Evolutionary conservation across 352 stramenopile genomes (phyloP).

Genomic region (Phytophthora ohioensis): DNA sequence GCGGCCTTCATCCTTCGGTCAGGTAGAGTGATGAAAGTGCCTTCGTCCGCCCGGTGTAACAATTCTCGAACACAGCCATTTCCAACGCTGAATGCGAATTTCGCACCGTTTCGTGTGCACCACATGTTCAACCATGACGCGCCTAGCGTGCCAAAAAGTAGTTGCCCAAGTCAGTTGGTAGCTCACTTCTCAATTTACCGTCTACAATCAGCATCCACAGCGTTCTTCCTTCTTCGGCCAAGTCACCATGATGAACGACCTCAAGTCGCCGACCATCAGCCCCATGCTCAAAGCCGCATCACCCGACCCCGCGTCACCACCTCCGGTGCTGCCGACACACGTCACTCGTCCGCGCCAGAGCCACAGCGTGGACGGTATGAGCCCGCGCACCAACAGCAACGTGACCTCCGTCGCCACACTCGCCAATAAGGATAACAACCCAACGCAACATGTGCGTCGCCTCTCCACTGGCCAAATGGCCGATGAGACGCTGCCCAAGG

Average conservation of each 20-base stretch:
- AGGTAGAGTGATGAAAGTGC: too few species aligned
- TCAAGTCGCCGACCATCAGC: constrained; percentile 7
- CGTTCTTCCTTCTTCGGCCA: neutral
- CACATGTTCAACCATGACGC: constrained; percentile 11
- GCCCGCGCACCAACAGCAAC: neutral
- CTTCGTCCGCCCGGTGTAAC: too few species aligned
- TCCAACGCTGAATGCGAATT: constrained; percentile 18
- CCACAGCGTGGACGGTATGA: constrained; percentile 41
- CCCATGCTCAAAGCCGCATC: constrained; percentile 2
- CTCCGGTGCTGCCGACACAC: neutral
- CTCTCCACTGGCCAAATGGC: constrained; percentile 64
- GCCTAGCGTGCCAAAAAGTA: neutral
- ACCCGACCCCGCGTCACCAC: constrained; percentile 2
- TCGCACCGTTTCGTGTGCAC: constrained; percentile 6
- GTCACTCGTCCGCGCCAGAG: constrained; percentile 37
- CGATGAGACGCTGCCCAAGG: constrained; percentile 46
- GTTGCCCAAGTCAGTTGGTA: neutral
- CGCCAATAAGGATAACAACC: constrained; percentile 10
- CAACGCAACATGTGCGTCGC: constrained; percentile 29
- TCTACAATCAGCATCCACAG: neutral
- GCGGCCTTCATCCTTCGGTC: neutral
- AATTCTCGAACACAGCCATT: too few species aligned
- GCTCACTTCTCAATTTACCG: constrained; percentile 18
- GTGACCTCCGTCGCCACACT: constrained; percentile 7
- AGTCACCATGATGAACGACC: constrained; percentile 5